Conservation (phyloP, 2,329 filamentous ascomycete species). For the Coniochaeta prunicola region DNA sequence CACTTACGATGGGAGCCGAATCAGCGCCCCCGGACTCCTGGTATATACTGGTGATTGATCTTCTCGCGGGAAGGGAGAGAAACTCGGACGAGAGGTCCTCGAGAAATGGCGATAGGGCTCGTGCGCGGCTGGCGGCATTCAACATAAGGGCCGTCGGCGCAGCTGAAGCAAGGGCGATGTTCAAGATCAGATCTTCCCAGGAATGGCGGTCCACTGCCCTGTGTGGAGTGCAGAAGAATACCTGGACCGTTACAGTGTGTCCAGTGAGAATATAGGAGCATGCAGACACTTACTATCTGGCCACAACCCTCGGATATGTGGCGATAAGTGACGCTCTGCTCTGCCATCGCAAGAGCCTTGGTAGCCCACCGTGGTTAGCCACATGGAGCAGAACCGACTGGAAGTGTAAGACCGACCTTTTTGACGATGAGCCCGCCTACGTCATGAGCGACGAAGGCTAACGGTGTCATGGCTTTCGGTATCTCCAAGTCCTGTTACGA, state of each 20-base stretch:
- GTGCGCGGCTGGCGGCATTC: not conserved
- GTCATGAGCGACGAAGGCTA: not conserved
- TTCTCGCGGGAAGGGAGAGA: not conserved
- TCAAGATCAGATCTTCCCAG: not conserved
- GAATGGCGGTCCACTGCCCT: not conserved
- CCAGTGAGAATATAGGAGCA: not conserved
- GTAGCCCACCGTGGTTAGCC: not conserved
- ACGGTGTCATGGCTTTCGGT: not conserved
- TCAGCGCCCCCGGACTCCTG: not conserved
- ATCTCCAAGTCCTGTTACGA: not conserved
- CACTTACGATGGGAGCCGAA: not conserved
- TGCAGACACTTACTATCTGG: not conserved
- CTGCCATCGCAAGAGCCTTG: not conserved
- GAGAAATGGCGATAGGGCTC: not conserved
- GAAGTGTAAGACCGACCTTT: not conserved
- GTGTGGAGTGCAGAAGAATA: not conserved
- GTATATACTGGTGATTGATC: not conserved
- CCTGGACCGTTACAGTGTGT: not conserved
- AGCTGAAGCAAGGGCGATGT: not conserved
- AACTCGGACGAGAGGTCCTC: not conserved
- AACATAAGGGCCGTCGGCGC: not conserved
- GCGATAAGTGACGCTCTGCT: not conserved
- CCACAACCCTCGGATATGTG: not conserved
- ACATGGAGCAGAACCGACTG: not conserved
- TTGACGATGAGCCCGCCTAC: not conserved